Percentiles rank a stretch among this genome's conserved stretches.
phyloP scores from a whole-genome alignment of 208 protist species.

The Crithidia expoeki region DNA sequence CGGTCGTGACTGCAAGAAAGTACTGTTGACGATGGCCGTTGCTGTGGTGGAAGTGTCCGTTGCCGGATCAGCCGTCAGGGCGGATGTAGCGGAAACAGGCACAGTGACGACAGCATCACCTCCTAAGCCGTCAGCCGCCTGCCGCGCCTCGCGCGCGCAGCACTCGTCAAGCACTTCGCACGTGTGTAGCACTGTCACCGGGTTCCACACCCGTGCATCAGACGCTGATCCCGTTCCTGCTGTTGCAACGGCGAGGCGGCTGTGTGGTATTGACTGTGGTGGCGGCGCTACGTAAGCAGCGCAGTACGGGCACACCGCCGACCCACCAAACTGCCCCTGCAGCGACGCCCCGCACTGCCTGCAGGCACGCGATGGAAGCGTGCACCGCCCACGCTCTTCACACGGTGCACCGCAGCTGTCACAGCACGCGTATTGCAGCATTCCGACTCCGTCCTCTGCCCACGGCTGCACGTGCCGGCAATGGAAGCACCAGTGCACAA shows the following conservation, averaged over 20 bases:
- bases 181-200: conserved; percentile 33
- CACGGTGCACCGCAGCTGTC: conserved; percentile 15
- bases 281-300: conserved; percentile 23
- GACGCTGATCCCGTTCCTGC: background rate
- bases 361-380: conserved; percentile 25
- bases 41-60: background rate
- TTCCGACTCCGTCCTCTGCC: background rate
- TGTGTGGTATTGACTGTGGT: background rate
- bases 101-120: background rate
- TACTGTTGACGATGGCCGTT: background rate
- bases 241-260: background rate
- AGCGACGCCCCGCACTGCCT: conserved; percentile 24
- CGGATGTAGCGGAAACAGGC: background rate
- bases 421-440: conserved; percentile 18
- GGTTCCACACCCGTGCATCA: conserved; percentile 17
- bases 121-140: background rate
- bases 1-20: conserved; percentile 17
- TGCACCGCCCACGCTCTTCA: conserved; percentile 14
- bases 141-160: conserved; percentile 8
- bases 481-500: conserved; percentile 21
- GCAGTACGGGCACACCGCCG: conserved; percentile 41
- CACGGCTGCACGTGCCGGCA: conserved; percentile 21
- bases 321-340: conserved; percentile 10
- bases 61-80: background rate
- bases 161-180: conserved; percentile 23